Evolutionary conservation across 2,329 filamentous ascomycete genomes (phyloP).

Genomic region (Xylaria sp.): DNA sequence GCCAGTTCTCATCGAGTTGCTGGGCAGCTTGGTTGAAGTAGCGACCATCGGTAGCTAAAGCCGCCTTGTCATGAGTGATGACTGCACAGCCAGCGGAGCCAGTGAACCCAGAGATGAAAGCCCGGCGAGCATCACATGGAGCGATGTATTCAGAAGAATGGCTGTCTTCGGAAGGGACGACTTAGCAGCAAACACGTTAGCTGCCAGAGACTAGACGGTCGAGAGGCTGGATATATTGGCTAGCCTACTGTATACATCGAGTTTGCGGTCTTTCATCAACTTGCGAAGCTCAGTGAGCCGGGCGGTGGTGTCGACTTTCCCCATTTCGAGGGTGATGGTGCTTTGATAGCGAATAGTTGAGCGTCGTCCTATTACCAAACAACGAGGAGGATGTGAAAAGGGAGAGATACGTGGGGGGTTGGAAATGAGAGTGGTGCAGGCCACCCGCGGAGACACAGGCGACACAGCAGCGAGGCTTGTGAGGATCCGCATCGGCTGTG

Average conservation of each 20-base stretch:
- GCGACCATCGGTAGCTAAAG: constrained; percentile 91
- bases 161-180: constrained; percentile 95
- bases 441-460: constrained; percentile 35
- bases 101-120: constrained; percentile 92
- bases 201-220: constrained; percentile 25
- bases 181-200: constrained; percentile 59
- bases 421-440: constrained; percentile 14
- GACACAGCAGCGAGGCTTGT: constrained; percentile 33
- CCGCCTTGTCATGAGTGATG: constrained; percentile 85
- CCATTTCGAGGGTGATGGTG: constrained; percentile 65
- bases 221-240: constrained; percentile 36
- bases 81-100: constrained; percentile 95
- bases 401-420: constrained; percentile 17
- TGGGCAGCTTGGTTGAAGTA: constrained; percentile 97
- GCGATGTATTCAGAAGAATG: constrained; percentile 99
- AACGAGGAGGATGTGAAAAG: constrained; percentile 19
- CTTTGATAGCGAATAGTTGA: constrained; percentile 39
- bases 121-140: constrained; percentile 89
- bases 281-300: constrained; percentile 80
- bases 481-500: constrained; percentile 40
- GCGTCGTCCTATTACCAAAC: constrained; percentile 19
- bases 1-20: constrained; percentile 92
- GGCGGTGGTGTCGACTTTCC: constrained; percentile 78
- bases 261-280: constrained; percentile 85
- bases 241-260: constrained; percentile 89